Evolutionary conservation across 352 stramenopile species (phyloP).

Genomic region (Phytophthora aleatoria): DNA sequence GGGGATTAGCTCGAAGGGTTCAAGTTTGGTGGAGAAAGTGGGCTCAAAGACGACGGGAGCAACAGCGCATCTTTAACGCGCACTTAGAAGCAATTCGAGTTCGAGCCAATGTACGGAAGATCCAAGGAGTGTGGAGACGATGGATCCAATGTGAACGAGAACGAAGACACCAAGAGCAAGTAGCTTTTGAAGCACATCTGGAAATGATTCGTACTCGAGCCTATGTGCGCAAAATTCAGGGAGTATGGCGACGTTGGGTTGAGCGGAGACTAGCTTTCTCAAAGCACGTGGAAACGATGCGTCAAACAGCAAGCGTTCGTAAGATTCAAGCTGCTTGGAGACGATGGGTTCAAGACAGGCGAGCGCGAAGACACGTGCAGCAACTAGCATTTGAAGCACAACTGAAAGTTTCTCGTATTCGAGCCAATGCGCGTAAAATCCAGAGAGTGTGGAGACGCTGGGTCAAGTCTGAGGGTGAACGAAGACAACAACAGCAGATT

Average conservation of each 20-base stretch:
- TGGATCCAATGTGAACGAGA: conserved; percentile 7
- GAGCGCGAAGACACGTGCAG: conserved; percentile 4
- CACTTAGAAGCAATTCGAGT: conserved; percentile 6
- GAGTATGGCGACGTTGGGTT: conserved; percentile 13
- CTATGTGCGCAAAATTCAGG: conserved; percentile 13
- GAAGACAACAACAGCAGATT: conserved; percentile 7
- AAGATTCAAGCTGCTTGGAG: conserved; percentile 24
- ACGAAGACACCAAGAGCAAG: conserved; percentile 6
- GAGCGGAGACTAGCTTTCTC: conserved; percentile 5
- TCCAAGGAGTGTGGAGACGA: conserved; percentile 17
- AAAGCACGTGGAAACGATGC: conserved; percentile 8
- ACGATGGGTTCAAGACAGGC: conserved; percentile 8
- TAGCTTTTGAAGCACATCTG: conserved; percentile 7
- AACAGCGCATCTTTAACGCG: conserved; percentile 9
- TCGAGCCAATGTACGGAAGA: conserved; percentile 20
- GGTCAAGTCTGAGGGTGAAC: background rate
- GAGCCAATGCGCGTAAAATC: conserved; percentile 10
- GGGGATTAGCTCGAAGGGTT: conserved; percentile 17
- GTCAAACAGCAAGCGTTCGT: conserved; percentile 10
- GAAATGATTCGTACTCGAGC: conserved; percentile 6
- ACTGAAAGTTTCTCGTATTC: background rate
- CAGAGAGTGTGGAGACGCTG: conserved; percentile 8
- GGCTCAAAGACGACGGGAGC: conserved; percentile 15
- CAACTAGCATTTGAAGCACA: conserved; percentile 5
- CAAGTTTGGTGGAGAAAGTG: conserved; percentile 31